Percentiles rank a stretch among this genome's conserved stretches.
phyloP scores from a whole-genome alignment of 805 yeast species.

The Candida hungchunana region DNA sequence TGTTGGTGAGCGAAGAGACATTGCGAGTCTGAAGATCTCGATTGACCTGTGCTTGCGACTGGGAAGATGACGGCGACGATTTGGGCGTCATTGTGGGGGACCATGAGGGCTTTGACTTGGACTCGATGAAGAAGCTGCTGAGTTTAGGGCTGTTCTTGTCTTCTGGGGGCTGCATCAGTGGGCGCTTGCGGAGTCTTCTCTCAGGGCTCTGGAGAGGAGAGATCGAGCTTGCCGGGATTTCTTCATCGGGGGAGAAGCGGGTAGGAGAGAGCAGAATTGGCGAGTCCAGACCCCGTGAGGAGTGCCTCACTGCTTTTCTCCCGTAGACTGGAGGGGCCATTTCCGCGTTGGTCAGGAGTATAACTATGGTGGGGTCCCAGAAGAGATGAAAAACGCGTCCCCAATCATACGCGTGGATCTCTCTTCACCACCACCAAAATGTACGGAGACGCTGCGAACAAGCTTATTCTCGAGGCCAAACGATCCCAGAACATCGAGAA shows the following conservation, averaged over 20 bases:
- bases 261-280: background rate
- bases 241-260: background rate
- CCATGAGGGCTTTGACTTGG: constrained; percentile 24
- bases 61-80: constrained; percentile 1
- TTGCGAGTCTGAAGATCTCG: background rate
- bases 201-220: background rate
- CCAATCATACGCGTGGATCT: background rate
- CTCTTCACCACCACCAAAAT: constrained; percentile 33
- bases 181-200: background rate
- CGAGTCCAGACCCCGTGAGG: no score
- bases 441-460: constrained; percentile 88
- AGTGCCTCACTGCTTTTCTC: no score
- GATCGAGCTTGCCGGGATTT: background rate
- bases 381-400: background rate
- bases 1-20: constrained; percentile 1
- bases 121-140: constrained; percentile 21
- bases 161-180: no score
- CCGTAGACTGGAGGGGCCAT: no score
- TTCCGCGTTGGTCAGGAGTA: background rate
- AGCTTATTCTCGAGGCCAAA: constrained; percentile 82
- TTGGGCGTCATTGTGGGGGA: constrained; percentile 14
- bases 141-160: constrained; percentile 1
- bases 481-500: constrained; percentile 62
- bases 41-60: background rate
- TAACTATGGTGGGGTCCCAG: background rate